Base-by-base conservation (phyloP, 2,329 filamentous ascomycete species). In the Beauveria australis region DNA sequence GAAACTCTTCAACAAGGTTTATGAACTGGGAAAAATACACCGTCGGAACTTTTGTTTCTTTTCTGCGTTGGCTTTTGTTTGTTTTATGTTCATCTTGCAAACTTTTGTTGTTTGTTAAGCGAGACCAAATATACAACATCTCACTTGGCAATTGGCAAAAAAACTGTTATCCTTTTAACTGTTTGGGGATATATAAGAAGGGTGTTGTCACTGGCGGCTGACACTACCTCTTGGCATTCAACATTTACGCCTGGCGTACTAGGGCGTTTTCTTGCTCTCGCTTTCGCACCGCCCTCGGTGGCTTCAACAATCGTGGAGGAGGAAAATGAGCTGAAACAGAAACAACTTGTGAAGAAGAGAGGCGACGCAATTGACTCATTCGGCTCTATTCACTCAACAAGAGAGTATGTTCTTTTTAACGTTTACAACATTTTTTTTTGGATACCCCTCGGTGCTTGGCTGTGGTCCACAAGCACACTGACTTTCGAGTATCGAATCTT, bases 1-100 rank as follows among this genome's bases (percentile, higher is more conserved):
- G 49, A 53, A 60, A 60, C 58, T 60, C 58, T 60, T 60, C 58
- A 60, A 60, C 58, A 53, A 54, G 58, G 43, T 40, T 54, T 60
- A 54, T 48, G 28, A 53, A 46, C 49, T 60, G 49, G 58, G 51
- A 53, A 53, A 30, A 49, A 30, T 46, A 56, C 30, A 44, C 59
- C 52, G 52, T 61, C 53, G 47, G 52, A 52, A 14, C 19, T 54
- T 61, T 41, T 24, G 10, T 26, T 52, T 53, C 43, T 60, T 22
- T 43, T 24, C n/a, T 37, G 16, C 14, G 37, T 57, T 57, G 46
- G 58, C 24, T 53, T 52, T 61, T 44, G 16, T 24, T 61, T 54
- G 57, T 62, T 40, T 64, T 40, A 26, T 40, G 37, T 60, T 61
- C 61, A 57, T 26, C 62, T 53, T 61, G 61, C 54, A 41, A 53